phyloP scores from a whole-genome alignment of 2,329 filamentous ascomycete genomes.

The Monosporascus sp. region DNA sequence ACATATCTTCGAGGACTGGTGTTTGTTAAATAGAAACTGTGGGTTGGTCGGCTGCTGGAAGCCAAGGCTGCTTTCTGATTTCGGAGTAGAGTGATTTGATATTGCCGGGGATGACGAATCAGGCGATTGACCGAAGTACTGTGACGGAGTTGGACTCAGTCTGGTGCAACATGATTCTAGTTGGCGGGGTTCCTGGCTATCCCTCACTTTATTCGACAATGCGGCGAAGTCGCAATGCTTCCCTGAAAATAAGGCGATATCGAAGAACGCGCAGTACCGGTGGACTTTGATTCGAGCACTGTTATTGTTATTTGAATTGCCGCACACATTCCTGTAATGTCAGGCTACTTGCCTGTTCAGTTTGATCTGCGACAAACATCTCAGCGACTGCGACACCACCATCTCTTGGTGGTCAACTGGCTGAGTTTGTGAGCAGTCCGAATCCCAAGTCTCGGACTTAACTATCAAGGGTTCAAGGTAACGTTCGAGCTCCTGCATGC shows the following conservation, averaged over 20 bases:
- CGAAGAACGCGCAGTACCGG: constrained; percentile 46
- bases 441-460: constrained; percentile 31
- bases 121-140: constrained; percentile 15
- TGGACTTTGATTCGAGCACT: constrained; percentile 49
- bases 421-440: constrained; percentile 28
- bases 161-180: constrained; percentile 33
- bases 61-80: constrained; percentile 12
- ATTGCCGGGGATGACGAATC: constrained; percentile 24
- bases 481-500: constrained; percentile 37
- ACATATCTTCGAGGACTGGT: constrained; percentile 44
- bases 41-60: constrained; percentile 11
- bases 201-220: constrained; percentile 17
- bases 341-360: constrained; percentile 36
- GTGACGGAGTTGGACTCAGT: constrained; percentile 18
- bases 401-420: constrained; percentile 34
- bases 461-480: constrained; percentile 32
- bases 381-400: constrained; percentile 37
- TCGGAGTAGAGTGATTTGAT: constrained; percentile 24
- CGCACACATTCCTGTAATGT: background rate
- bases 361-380: constrained; percentile 45
- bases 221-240: constrained; percentile 45
- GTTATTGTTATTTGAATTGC: constrained; percentile 6
- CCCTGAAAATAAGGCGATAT: constrained; percentile 43
- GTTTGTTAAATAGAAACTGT: constrained; percentile 39
- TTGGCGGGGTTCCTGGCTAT: constrained; percentile 24